Conservation (phyloP, 257 asterid species). For the Cordia subcordata region DNA sequence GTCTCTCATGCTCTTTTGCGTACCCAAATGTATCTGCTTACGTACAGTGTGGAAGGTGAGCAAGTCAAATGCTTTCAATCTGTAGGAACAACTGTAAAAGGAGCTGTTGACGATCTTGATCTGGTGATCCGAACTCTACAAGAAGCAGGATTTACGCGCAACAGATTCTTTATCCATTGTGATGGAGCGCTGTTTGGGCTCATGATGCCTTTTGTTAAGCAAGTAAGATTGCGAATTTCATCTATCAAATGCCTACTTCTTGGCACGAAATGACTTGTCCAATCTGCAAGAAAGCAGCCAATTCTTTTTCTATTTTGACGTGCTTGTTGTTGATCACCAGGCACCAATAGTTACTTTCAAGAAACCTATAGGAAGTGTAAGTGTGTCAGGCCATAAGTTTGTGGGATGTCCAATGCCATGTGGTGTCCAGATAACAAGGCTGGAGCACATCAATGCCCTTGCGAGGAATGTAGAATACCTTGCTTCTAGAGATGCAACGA, state of each 20-base stretch:
- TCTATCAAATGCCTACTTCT: not conserved
- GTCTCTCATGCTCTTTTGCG: not conserved
- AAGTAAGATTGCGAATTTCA: slow-evolving; percentile 10
- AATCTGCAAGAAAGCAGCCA: too few species aligned
- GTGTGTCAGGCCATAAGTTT: slow-evolving; percentile 26
- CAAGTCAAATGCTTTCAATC: slow-evolving; percentile 38
- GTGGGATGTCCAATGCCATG: slow-evolving; percentile 84
- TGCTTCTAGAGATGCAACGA: slow-evolving; percentile 94
- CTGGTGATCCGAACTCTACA: slow-evolving; percentile 49
- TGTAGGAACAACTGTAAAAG: slow-evolving; percentile 95
- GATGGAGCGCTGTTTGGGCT: slow-evolving; percentile 34
- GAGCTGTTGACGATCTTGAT: slow-evolving; percentile 99
- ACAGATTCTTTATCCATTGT: slow-evolving; percentile 32
- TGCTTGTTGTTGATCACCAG: not conserved
- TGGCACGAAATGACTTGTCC: too few species aligned
- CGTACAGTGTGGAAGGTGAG: slow-evolving; percentile 89
- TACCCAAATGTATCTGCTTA: slow-evolving; percentile 5
- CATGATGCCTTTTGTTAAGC: slow-evolving; percentile 26
- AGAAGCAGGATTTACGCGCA: slow-evolving; percentile 21
- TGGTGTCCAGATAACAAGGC: slow-evolving; percentile 83
- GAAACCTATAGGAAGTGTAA: slow-evolving; percentile 27
- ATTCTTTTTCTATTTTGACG: not conserved
- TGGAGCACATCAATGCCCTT: slow-evolving; percentile 61
- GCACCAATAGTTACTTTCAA: slow-evolving; percentile 14
- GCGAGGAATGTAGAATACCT: slow-evolving; percentile 86